Evolutionary conservation across 140 eudicot genomes (phyloP).

Genomic region (Stevia rebaudiana): DNA sequence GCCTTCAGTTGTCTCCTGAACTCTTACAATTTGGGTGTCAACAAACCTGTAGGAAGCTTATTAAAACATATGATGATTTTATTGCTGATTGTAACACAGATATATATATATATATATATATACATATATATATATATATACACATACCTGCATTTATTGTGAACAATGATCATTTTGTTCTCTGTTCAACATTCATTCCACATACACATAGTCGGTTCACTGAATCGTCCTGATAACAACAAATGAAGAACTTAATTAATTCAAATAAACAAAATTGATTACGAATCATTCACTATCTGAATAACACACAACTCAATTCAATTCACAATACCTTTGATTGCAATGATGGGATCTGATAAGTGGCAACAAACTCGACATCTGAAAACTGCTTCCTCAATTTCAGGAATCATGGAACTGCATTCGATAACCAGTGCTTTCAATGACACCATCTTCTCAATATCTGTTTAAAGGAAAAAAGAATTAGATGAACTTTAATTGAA

Average conservation of each 20-base stretch:
- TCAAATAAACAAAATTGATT: too few species aligned
- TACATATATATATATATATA: not conserved
- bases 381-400: slow-evolving; percentile 84
- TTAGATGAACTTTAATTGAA: too few species aligned
- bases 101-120: too few species aligned
- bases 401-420: slow-evolving; percentile 85
- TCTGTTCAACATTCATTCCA: slow-evolving; percentile 75
- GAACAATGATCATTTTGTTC: slow-evolving; percentile 87
- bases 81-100: not conserved
- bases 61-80: not conserved
- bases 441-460: slow-evolving; percentile 97
- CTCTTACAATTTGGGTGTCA: slow-evolving; percentile 89
- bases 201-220: slow-evolving; percentile 70
- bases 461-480: slow-evolving; percentile 22
- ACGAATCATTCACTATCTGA: too few species aligned
- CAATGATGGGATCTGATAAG: slow-evolving; percentile 70
- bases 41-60: slow-evolving; percentile 51
- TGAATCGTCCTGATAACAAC: slow-evolving; percentile 85
- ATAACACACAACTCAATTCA: too few species aligned
- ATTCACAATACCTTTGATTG: slow-evolving; percentile 91
- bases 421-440: slow-evolving; percentile 88
- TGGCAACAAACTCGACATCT: slow-evolving; percentile 84
- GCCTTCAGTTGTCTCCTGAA: slow-evolving; percentile 95
- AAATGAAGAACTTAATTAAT: not conserved
- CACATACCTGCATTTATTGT: slow-evolving; percentile 85